phyloP scores from a whole-genome alignment of 1,139 yeast species.

The Yamadazyma spencermartinsiae region DNA sequence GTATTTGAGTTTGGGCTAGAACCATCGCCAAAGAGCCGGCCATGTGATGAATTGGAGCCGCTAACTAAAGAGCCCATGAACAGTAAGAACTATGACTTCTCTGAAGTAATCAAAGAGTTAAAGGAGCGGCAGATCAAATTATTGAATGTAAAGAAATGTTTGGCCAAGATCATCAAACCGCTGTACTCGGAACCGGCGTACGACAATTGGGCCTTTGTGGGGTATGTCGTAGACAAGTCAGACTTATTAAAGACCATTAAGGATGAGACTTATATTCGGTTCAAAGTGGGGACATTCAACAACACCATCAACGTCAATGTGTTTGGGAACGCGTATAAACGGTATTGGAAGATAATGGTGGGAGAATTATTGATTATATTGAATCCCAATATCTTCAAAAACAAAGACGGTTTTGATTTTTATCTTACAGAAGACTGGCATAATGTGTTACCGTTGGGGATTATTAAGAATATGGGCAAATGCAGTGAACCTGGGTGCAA shows the following conservation, averaged over 20 bases:
- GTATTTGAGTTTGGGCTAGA: conserved; percentile 21
- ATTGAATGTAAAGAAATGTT: conserved; percentile 27
- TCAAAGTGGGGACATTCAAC: conserved; percentile 69
- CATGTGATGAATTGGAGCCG: conserved; percentile 20
- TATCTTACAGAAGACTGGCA: conserved; percentile 51
- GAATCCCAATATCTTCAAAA: conserved; percentile 61
- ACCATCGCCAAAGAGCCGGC: conserved; percentile 8
- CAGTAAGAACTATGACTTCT: conserved; percentile 5
- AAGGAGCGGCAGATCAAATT: conserved; percentile 48
- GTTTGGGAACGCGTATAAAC: conserved; percentile 66
- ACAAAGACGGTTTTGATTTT: conserved; percentile 55
- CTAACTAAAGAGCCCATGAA: conserved; percentile 15
- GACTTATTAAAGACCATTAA: conserved; percentile 39
- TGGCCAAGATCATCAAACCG: conserved; percentile 70
- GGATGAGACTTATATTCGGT: conserved; percentile 53
- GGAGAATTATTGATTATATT: conserved; percentile 77
- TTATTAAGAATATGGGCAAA: conserved; percentile 64
- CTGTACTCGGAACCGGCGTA: conserved; percentile 66
- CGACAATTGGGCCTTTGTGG: conserved; percentile 74
- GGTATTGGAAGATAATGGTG: conserved; percentile 67
- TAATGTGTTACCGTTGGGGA: conserved; percentile 70
- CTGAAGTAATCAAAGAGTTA: conserved; percentile 15
- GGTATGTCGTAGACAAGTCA: conserved; percentile 61
- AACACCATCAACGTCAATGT: conserved; percentile 58
- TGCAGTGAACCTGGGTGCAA: conserved; percentile 58